phyloP scores from a whole-genome alignment of 176 grass and related monocot species.

The sorghum (Sorghum bicolor) region Sorghum_bicolor_NCBIv3 NC_012870.2:3487501-3488000 shows the following conservation, averaged over 20 bases:
- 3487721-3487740: not conserved
- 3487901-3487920: not conserved
- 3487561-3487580: not conserved
- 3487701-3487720: not conserved
- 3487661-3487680: not conserved
- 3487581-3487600: not conserved
- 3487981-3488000: not conserved
- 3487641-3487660: not conserved
- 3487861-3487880: not conserved
- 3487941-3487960: not conserved
- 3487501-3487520: not conserved
- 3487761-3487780: not conserved
- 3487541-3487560: not conserved
- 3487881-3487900: not conserved
- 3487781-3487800: not conserved
- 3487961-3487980: not conserved
- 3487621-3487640: not conserved
- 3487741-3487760: not conserved
- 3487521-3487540: not conserved
- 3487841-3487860: not conserved
- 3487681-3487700: not conserved
- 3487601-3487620: not conserved
- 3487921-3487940: not conserved
- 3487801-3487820: not conserved
- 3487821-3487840: not conserved